Evolutionary conservation across 306 rosid genomes (phyloP), one percentile per base, ranked within the genome.

Genomic region (Urtica urens): DNA sequence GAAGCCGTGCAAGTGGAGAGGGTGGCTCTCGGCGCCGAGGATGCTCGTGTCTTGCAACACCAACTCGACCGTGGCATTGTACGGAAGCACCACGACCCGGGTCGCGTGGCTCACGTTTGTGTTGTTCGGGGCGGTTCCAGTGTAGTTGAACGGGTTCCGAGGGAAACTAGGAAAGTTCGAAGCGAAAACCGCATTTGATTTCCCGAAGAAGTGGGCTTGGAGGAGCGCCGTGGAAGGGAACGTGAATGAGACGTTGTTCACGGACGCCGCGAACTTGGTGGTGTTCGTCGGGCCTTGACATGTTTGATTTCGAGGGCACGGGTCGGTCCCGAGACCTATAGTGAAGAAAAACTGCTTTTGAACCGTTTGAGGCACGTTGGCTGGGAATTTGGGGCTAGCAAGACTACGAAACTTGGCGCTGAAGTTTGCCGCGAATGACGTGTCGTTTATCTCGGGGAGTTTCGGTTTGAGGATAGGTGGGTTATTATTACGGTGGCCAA

Each of bases 1-100:
- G 66, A 7, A 75, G 3, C 95, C 95, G 63, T 84, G 94, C 59
- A 84, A 76, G 64, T 80, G 94, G 39, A 84, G 63, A 9, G 92
- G 92, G 52, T 84, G 94, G 37, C 79, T 79, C 68, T 84, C 95
- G 4, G 78, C 73, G 22, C 87, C 95, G 46, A 80, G 52, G 68
- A 75, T 75, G 56, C 78, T 69, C 1, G 94, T 79, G 53, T 26
- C 88, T 52, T 83, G 94, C 57, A 77, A 9, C 30, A 83, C 74
- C 31, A 79, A 6, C 30, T 54, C 67, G 42, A 67, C 73, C 5
- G 63, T 67, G 13, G 73, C 16, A 18, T 60, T 54, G 19, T 28
- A 67, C 20, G 44, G 49, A 20, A 59, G 17, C 52, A 59, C 72
- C 67, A 59, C 72, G 29, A 24, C 67, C 11, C 49, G 59, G 4